Conservation (phyloP, 768 basidiomycete species). For the Amylocystis lapponica region DNA sequence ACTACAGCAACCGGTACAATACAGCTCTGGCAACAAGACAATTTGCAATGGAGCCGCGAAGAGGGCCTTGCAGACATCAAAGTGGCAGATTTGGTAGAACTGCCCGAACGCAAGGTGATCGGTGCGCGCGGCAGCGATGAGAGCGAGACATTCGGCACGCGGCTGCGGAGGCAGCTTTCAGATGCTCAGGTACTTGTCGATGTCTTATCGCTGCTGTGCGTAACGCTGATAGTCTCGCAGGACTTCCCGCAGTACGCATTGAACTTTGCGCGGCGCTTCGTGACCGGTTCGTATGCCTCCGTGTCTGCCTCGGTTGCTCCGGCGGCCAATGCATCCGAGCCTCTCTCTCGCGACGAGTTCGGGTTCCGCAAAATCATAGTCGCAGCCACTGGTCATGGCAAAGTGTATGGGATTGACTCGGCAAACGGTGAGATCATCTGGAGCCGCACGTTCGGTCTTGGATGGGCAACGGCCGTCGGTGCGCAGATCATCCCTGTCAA, state of each 20-base stretch:
- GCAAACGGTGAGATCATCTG: conserved; percentile 73
- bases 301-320: conserved; percentile 32
- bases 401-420: conserved; percentile 79
- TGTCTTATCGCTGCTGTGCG: neutral
- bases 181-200: conserved; percentile 52
- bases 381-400: conserved; percentile 62
- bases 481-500: conserved; percentile 53
- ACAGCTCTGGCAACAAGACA: conserved; percentile 63
- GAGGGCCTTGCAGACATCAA: conserved; percentile 66
- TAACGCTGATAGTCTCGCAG: conserved; percentile 27
- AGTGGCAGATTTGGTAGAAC: conserved; percentile 67
- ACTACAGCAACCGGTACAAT: conserved; percentile 74
- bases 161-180: conserved; percentile 49
- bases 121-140: conserved; percentile 27
- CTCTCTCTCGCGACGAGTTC: conserved; percentile 66
- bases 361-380: conserved; percentile 85
- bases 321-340: conserved; percentile 28
- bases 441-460: conserved; percentile 72
- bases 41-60: conserved; percentile 71
- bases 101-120: conserved; percentile 53
- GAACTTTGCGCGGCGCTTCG: conserved; percentile 66
- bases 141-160: conserved; percentile 43
- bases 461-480: conserved; percentile 55
- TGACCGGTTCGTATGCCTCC: conserved; percentile 59
- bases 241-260: conserved; percentile 64